phyloP scores from a whole-genome alignment of 2,329 filamentous ascomycete genomes.

The Fusarium stilboides region DNA sequence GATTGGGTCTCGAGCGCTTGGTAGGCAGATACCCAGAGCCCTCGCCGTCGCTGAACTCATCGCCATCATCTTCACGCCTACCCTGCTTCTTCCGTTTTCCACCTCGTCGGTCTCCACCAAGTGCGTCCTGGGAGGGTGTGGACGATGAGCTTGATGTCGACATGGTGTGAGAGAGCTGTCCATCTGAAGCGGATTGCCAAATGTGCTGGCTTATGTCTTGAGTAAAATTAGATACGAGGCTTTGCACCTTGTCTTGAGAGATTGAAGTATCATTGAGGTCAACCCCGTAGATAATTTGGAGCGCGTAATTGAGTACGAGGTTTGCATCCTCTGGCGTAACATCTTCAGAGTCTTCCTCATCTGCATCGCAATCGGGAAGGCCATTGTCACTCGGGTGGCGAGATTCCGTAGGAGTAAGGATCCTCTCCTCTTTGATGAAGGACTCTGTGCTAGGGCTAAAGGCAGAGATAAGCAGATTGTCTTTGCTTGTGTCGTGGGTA shows the following conservation, averaged over 20 bases:
- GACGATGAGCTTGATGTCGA: slow-evolving; percentile 53
- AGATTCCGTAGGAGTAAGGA: slow-evolving; percentile 39
- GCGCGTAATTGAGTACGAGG: slow-evolving; percentile 54
- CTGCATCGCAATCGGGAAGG: slow-evolving; percentile 14
- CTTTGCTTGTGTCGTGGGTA: too few species aligned
- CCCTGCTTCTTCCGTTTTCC: slow-evolving; percentile 57
- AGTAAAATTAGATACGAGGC: slow-evolving; percentile 53
- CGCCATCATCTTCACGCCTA: slow-evolving; percentile 52
- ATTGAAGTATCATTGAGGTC: slow-evolving; percentile 55
- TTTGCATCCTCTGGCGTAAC: slow-evolving; percentile 55
- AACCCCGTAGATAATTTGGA: slow-evolving; percentile 58
- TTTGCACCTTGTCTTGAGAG: slow-evolving; percentile 49
- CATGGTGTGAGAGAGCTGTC: slow-evolving; percentile 51
- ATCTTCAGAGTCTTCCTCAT: slow-evolving; percentile 47
- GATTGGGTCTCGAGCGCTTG: slow-evolving; percentile 54
- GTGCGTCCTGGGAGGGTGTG: slow-evolving; percentile 50
- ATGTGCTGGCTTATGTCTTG: slow-evolving; percentile 54
- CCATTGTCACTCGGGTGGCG: background rate
- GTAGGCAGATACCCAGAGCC: slow-evolving; percentile 49
- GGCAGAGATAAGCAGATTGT: slow-evolving; percentile 11
- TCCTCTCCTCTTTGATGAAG: slow-evolving; percentile 41
- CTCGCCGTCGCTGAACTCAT: slow-evolving; percentile 56
- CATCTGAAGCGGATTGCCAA: slow-evolving; percentile 52
- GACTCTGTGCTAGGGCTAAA: slow-evolving; percentile 41
- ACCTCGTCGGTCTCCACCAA: slow-evolving; percentile 40